Percentiles rank a stretch among this genome's conserved stretches.
These are phyloP conservation scores for Choanephora cucurbitarum DNA, from an alignment of 371 early-diverging fungal species.

Conservation along the genomic window DNA sequence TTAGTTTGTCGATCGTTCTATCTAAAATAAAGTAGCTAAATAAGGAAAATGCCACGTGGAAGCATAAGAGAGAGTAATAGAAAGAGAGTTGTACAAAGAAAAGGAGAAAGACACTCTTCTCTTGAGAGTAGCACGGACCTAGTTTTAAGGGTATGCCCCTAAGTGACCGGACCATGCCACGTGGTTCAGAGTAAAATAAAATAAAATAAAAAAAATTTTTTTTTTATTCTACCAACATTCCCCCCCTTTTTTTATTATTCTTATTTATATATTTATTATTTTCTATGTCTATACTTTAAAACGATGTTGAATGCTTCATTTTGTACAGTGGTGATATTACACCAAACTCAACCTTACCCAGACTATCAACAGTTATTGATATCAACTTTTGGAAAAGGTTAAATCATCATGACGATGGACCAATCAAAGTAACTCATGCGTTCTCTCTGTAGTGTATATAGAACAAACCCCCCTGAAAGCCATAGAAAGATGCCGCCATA, in stretches of 20 bases:
- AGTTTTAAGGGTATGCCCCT: no score
- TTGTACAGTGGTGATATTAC: conserved; percentile 28
- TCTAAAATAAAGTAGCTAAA: no score
- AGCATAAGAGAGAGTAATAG: no score
- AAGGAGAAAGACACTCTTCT: no score
- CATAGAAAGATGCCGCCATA: conserved; percentile 20
- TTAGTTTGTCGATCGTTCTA: conserved; percentile 26
- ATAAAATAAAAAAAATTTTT: conserved; percentile 5
- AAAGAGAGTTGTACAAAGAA: no score
- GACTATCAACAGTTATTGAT: conserved; percentile 19
- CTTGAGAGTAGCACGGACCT: background rate
- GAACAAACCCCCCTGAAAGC: conserved; percentile 30
- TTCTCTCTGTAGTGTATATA: conserved; percentile 22
- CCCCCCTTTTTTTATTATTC: conserved; percentile 3
- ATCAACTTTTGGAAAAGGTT: conserved; percentile 36
- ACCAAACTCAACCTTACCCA: conserved; percentile 13
- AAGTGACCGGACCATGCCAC: conserved; percentile 20
- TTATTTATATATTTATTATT: conserved; percentile 4
- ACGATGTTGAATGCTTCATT: conserved; percentile 22
- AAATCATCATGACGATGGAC: no score
- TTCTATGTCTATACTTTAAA: conserved; percentile 9
- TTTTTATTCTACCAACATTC: background rate
- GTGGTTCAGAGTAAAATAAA: conserved; percentile 3
- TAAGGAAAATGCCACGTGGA: no score
- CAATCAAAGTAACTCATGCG: no score